Evolutionary conservation across 768 basidiomycete genomes (phyloP).

Genomic region (Naganishia vaughanmartiniae): DNA sequence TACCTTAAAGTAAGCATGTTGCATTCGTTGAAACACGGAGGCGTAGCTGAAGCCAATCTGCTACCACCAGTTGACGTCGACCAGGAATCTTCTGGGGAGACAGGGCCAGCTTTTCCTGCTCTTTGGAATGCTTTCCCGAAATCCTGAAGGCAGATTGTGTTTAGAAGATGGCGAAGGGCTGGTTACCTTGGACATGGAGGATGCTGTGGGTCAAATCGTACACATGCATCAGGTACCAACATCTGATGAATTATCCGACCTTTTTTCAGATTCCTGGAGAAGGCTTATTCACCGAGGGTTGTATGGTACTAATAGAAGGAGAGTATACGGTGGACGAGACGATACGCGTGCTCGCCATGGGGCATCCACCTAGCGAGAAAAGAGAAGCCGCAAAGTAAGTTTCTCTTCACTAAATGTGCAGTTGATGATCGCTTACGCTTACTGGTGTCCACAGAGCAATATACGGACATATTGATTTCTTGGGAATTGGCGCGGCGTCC

Average conservation of each 20-base stretch:
- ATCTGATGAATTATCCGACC: not conserved
- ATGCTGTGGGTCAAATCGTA: constrained; percentile 61
- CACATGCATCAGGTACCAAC: not conserved
- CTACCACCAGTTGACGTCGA: constrained; percentile 72
- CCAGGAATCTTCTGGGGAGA: constrained; percentile 89
- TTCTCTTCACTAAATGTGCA: not conserved
- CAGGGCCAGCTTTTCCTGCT: constrained; percentile 85
- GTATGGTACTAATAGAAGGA: constrained; percentile 90
- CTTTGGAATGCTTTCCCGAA: constrained; percentile 84
- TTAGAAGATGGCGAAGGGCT: constrained; percentile 90
- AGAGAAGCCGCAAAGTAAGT: constrained; percentile 75
- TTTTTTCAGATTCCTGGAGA: constrained; percentile 77
- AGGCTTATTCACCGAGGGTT: constrained; percentile 93
- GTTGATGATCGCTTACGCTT: not conserved
- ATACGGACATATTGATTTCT: constrained; percentile 93
- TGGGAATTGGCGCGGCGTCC: constrained; percentile 90
- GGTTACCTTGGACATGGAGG: constrained; percentile 82
- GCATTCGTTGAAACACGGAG: not conserved
- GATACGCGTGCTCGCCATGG: constrained; percentile 85
- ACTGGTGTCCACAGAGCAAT: constrained; percentile 63
- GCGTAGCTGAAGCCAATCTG: not conserved
- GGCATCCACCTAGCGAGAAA: constrained; percentile 94
- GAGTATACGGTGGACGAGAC: constrained; percentile 91
- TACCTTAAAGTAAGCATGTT: constrained; percentile 71
- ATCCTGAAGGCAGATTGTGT: constrained; percentile 84